Evolutionary conservation across 202 grass and related monocot species (phyloP), one percentile per base, ranked within the genome.

Genomic region (Hordeum pubiflorum): DNA sequence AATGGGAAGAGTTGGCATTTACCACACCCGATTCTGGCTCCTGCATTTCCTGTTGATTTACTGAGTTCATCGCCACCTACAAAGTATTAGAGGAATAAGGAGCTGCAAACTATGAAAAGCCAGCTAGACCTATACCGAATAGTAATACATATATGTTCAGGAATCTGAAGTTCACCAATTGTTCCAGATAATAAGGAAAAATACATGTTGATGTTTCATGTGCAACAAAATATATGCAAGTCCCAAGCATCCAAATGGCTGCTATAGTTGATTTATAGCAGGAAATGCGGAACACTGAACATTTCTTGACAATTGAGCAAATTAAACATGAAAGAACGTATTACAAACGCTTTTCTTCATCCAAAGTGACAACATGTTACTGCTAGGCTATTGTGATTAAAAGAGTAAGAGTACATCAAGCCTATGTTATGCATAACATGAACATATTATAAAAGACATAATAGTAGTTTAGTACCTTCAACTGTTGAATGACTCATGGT

Each of bases 11-110:
- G 2, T 41, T 84, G 29, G 6, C 1, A 27, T 50, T 86, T 87
- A 89, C 87, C 84, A 9, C 90, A 89, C 79, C 90, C 90, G 76
- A 92, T 76, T 82, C 87, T 87, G 31, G 90, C 90, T 33, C 90
- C 90, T 65, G 90, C 87, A 22, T 92, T 92, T 74, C 90, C 87
- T 63, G 90, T 87, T 79, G 77, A 82, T 63, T 89, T 92, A 59
- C 87, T 87, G 36, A 92, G 90, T 70, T 92, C 81, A 76, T 89
- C 84, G 6, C 84, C 84, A 58, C 87, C 90, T 92, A 73, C 33
- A 92, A 58, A 82, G 62, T 48, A 74, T 38, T 33, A 12, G 50
- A 74, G 43, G 11, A 81, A 27, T 88, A n/a, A 89, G 55, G 10
- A 81, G 41, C 22, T 63, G 55, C 65, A 39, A n/a, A 61, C 34